Percentiles rank a stretch among this genome's conserved stretches.
These are phyloP conservation scores for Phyllosticta paracitricarpa DNA, from an alignment of 2,329 filamentous ascomycete species.

Conservation along the genomic window DNA sequence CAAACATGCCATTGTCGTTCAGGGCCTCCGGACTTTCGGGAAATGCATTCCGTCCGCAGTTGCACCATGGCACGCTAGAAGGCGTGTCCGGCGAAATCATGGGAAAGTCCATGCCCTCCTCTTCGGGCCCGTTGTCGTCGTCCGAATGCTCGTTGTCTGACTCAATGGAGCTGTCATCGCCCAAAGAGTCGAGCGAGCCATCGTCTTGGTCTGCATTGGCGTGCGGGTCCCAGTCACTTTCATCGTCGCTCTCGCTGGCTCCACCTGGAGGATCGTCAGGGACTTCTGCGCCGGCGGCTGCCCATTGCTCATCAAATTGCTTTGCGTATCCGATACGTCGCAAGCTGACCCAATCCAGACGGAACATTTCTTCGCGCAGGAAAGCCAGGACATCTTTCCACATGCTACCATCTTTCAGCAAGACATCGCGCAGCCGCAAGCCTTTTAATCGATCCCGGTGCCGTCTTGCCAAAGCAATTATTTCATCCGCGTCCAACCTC, in stretches of 20 bases:
- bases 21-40: constrained; percentile 35
- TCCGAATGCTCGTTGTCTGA: constrained; percentile 24
- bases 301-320: constrained; percentile 41
- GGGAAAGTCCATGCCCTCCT: constrained; percentile 36
- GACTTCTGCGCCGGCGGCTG: constrained; percentile 36
- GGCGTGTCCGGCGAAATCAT: constrained; percentile 36
- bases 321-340: constrained; percentile 50
- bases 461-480: constrained; percentile 46
- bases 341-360: constrained; percentile 54
- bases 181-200: constrained; percentile 23
- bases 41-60: constrained; percentile 27
- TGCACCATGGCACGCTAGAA: constrained; percentile 37
- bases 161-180: constrained; percentile 21
- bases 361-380: constrained; percentile 46
- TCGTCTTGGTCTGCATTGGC: constrained; percentile 20
- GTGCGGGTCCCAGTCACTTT: constrained; percentile 26
- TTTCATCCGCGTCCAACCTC: constrained; percentile 50
- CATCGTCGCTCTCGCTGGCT: constrained; percentile 34
- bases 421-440: constrained; percentile 50
- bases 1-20: constrained; percentile 38
- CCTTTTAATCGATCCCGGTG: constrained; percentile 49
- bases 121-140: constrained; percentile 20
- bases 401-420: constrained; percentile 47
- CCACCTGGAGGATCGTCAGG: constrained; percentile 34
- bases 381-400: constrained; percentile 53